These are phyloP conservation scores for Fusarium nodosum DNA, from an alignment of 2,329 filamentous ascomycete genomes.

Conservation along the genomic window DNA sequence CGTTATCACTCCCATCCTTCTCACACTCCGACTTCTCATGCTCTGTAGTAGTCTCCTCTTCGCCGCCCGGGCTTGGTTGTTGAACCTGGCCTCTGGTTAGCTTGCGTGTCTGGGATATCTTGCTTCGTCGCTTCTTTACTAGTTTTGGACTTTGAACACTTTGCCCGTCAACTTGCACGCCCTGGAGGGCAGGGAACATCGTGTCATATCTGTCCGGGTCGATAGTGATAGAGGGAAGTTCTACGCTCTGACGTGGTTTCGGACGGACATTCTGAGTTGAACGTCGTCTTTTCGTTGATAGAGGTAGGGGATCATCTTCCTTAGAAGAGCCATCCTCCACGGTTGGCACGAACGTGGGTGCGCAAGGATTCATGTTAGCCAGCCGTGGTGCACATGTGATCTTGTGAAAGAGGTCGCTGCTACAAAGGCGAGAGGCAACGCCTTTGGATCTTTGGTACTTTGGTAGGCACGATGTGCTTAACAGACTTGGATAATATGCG, in stretches of 20 bases:
- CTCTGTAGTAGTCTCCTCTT: not conserved
- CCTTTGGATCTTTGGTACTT: not conserved
- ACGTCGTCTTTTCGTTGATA: conserved; percentile 10
- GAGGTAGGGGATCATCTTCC: conserved; percentile 4
- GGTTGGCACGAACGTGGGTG: conserved; percentile 48
- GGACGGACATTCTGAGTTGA: conserved; percentile 5
- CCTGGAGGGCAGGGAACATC: conserved; percentile 45
- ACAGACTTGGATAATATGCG: not conserved
- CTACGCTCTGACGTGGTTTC: not conserved
- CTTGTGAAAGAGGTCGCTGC: not conserved
- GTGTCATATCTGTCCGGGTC: conserved; percentile 43
- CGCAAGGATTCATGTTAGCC: conserved; percentile 50
- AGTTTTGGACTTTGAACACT: not conserved
- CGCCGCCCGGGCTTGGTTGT: not conserved
- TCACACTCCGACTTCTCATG: not conserved
- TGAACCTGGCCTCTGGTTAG: not conserved
- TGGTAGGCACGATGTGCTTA: not conserved
- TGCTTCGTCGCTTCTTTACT: conserved; percentile 5
- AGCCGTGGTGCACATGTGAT: not conserved
- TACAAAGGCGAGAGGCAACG: not conserved
- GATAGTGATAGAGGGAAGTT: conserved; percentile 19
- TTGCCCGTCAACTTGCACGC: conserved; percentile 9
- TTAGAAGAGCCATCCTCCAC: conserved; percentile 14
- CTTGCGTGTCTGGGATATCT: not conserved
- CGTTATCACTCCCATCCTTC: not conserved